Evolutionary conservation across 192 early-diverging fungal species (phyloP).

Genomic region (Rhizophagus clarus): DNA sequence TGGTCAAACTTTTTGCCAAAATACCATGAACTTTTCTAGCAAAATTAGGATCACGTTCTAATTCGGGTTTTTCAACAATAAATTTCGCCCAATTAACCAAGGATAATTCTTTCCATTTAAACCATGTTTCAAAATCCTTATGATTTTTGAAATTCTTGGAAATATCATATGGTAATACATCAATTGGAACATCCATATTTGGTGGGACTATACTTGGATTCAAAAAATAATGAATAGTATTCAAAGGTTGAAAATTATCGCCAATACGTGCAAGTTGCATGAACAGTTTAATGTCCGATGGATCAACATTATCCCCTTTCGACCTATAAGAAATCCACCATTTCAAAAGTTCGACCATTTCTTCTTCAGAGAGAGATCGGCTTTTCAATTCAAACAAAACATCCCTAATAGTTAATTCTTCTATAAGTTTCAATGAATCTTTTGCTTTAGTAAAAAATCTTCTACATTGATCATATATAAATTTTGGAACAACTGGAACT

Average conservation of each 20-base stretch:
- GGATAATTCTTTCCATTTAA: constrained; percentile 19
- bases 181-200: background rate
- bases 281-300: background rate
- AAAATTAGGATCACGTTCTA: constrained; percentile 52
- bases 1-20: constrained; percentile 51
- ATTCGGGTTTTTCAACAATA: background rate
- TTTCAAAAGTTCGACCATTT: constrained; percentile 68
- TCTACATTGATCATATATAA: constrained; percentile 52
- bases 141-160: constrained; percentile 7
- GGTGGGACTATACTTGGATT: constrained; percentile 41
- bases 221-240: constrained; percentile 57
- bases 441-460: constrained; percentile 59
- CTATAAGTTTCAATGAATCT: constrained; percentile 35
- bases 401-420: constrained; percentile 60
- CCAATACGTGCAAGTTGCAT: constrained; percentile 14
- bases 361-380: constrained; percentile 52
- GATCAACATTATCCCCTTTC: background rate
- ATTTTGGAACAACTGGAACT: constrained; percentile 59
- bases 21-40: constrained; percentile 66
- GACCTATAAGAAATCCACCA: constrained; percentile 74
- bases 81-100: constrained; percentile 8
- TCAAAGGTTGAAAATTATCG: constrained; percentile 47
- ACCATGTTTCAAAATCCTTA: constrained; percentile 12
- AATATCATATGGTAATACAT: constrained; percentile 16
- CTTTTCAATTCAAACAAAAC: constrained; percentile 65